Base-by-base conservation (phyloP, 164 flowering plant genomes). In the Cinnamomum chago region DNA sequence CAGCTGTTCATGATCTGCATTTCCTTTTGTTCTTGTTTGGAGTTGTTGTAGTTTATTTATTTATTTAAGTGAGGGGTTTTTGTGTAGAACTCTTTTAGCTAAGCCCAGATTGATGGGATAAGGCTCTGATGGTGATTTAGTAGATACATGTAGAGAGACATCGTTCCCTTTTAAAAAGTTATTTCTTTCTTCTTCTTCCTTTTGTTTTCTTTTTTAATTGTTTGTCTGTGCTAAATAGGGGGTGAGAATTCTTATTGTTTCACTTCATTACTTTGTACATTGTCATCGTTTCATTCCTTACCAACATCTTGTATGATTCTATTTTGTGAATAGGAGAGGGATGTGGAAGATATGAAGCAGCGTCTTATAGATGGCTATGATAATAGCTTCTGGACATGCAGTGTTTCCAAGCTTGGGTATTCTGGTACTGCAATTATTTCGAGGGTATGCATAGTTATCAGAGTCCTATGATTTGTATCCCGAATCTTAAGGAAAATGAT, bases 381-480 rank as follows among this genome's bases (percentile, higher is more conserved):
- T 22, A 83, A 91, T 77, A 90, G 93, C 87, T 95, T 85, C 79
- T 95, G 98, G 98, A 86, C 97, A n/a, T 93, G 99, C 74, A 95
- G 99, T 77, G 82, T 80, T 73, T 82, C 97, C 27, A 95, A 93
- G 75, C 97, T 90, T 83, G 99, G 99, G 51, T 95, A 95, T 80
- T 93, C 99, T 68, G 99, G 99, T 52, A 89, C 98, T 72, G 93
- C 99, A 73, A 86, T 95, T 65, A 88, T 95, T 73, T 95, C 99
- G 66, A 81, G 97, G 94, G 99, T 95, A 89, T 75, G 85, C 28
- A 27, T 27, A 27, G 28, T 27, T 27, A 1, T 27, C 2, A 27
- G 28, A 27, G 28, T 27, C 28, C 30, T 28, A 2, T 0, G 30
- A 28, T 28, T 28, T 28, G 28, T 28, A 28, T 28, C 30, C 30